Evolutionary conservation across 371 early-diverging fungal genomes (phyloP).

Genomic region (Mucor sp.): DNA sequence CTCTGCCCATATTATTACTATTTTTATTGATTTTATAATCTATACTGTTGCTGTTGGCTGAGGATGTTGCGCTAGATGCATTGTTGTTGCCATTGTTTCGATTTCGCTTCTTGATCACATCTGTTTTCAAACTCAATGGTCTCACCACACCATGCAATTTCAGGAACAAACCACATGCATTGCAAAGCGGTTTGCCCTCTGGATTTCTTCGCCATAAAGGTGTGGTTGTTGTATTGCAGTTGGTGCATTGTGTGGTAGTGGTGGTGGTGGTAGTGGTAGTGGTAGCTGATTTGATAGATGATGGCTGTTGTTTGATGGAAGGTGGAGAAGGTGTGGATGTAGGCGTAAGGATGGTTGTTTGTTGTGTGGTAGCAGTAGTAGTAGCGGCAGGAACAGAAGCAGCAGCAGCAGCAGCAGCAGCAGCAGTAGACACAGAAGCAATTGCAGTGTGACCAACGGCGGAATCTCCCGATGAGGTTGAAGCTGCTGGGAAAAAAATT

Average conservation of each 20-base stretch:
- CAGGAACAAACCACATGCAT: constrained; percentile 33
- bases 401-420: too few species aligned
- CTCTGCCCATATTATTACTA: constrained; percentile 6
- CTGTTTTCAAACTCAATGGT: constrained; percentile 33
- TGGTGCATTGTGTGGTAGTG: constrained; percentile 27
- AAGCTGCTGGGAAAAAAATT: constrained; percentile 20
- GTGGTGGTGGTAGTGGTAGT: neutral
- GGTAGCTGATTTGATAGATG: neutral
- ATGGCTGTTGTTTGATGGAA: neutral
- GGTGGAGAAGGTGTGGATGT: neutral
- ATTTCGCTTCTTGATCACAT: constrained; percentile 34
- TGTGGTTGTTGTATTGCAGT: constrained; percentile 31
- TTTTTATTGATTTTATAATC: neutral
- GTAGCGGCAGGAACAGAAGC: neutral
- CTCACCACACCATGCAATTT: constrained; percentile 32
- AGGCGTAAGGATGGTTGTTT: neutral
- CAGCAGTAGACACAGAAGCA: too few species aligned
- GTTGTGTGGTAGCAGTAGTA: neutral
- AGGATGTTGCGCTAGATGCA: neutral
- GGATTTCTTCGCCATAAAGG: constrained; percentile 36
- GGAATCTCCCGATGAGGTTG: constrained; percentile 14
- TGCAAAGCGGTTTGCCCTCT: constrained; percentile 31
- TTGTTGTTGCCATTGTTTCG: constrained; percentile 2
- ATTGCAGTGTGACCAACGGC: constrained; percentile 10
- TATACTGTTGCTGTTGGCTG: neutral